Evolutionary conservation across 192 early-diverging fungal genomes (phyloP).

Genomic region (Phycomyces blakesleeanus): DNA sequence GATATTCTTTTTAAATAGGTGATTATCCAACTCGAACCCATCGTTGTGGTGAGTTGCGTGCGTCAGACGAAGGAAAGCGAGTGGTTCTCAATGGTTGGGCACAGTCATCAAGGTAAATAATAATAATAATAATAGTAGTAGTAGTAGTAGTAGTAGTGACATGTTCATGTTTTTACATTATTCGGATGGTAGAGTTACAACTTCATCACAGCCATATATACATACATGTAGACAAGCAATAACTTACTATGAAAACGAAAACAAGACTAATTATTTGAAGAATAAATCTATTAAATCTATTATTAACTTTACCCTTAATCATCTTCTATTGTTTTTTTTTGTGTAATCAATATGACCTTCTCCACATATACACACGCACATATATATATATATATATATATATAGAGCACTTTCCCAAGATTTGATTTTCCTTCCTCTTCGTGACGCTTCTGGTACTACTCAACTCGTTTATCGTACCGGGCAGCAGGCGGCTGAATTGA

Average conservation of each 20-base stretch:
- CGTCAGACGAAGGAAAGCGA: constrained; percentile 51
- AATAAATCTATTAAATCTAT: background rate
- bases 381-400: no score
- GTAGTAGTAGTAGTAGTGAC: no score
- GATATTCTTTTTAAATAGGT: constrained; percentile 3
- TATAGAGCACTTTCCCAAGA: constrained; percentile 67
- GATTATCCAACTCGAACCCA: constrained; percentile 61
- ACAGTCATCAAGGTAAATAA: constrained; percentile 49
- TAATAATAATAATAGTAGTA: background rate
- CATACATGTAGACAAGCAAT: no score
- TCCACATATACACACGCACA: no score
- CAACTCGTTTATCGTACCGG: constrained; percentile 62
- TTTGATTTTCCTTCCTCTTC: constrained; percentile 73
- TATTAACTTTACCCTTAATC: background rate
- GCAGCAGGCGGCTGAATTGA: constrained; percentile 7
- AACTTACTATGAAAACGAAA: no score
- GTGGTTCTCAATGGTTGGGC: constrained; percentile 81
- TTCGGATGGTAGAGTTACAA: no score
- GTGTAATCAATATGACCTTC: no score
- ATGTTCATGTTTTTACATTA: no score
- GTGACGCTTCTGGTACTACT: constrained; percentile 70
- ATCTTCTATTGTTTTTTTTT: no score
- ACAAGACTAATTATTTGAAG: no score
- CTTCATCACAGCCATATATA: no score
- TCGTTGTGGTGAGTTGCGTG: constrained; percentile 70